Evolutionary conservation across 1,139 yeast genomes (phyloP).

Genomic region (Yamadazyma dendronema): DNA sequence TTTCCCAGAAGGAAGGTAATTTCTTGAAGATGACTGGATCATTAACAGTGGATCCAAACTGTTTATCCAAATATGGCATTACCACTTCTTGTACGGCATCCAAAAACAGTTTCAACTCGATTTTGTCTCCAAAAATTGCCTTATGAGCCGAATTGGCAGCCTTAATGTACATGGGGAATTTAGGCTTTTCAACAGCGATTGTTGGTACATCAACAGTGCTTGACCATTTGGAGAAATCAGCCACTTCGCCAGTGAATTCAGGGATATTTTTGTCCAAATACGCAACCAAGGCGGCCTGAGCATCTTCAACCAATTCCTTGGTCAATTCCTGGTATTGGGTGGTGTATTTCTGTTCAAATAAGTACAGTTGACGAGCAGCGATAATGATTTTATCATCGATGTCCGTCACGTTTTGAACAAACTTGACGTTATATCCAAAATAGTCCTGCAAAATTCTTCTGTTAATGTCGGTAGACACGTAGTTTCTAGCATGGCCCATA

Average conservation of each 20-base stretch:
- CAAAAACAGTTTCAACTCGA: conserved; percentile 38
- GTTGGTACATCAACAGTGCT: conserved; percentile 42
- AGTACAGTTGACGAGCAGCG: conserved; percentile 86
- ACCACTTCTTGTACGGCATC: conserved; percentile 64
- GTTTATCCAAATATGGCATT: conserved; percentile 68
- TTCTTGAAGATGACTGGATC: conserved; percentile 83
- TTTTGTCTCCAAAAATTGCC: conserved; percentile 28
- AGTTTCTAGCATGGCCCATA: conserved; percentile 99
- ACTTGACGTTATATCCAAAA: conserved; percentile 82
- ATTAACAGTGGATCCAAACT: conserved; percentile 71
- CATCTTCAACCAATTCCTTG: conserved; percentile 36
- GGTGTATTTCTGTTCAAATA: conserved; percentile 60
- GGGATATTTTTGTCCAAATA: conserved; percentile 63
- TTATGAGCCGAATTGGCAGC: conserved; percentile 58
- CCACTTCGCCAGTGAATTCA: conserved; percentile 28
- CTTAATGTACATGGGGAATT: conserved; percentile 78
- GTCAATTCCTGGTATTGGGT: conserved; percentile 30
- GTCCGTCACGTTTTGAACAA: conserved; percentile 96
- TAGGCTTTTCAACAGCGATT: conserved; percentile 61
- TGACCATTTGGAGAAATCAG: conserved; percentile 55
- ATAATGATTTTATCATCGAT: conserved; percentile 95
- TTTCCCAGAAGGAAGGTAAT: conserved; percentile 89
- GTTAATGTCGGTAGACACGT: conserved; percentile 90
- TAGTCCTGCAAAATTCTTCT: conserved; percentile 85
- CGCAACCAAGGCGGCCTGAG: conserved; percentile 40